Percentiles rank a stretch among this genome's conserved stretches.
Evolutionary conservation across 805 yeast species (phyloP).

Genomic region (Blastobotrys chiropterorum): DNA sequence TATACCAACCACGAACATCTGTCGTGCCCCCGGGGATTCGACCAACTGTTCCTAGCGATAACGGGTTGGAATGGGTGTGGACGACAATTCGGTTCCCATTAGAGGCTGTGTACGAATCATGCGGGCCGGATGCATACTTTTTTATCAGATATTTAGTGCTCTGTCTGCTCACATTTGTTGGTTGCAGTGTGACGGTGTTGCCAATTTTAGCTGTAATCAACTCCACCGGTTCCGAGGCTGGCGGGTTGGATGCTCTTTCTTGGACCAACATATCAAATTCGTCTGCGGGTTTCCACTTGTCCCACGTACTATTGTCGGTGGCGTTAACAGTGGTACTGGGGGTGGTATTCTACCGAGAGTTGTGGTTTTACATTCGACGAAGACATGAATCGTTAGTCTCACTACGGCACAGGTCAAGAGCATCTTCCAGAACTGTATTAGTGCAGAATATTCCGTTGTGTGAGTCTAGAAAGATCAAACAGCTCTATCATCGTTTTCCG

Average conservation of each 20-base stretch:
- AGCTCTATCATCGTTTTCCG: slow-evolving; percentile 48
- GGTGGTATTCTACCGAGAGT: slow-evolving; percentile 48
- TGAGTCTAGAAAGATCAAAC: slow-evolving; percentile 44
- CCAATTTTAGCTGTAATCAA: slow-evolving; percentile 64
- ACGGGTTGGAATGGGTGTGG: slow-evolving; percentile 52
- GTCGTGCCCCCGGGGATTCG: slow-evolving; percentile 38
- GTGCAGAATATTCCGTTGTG: slow-evolving; percentile 59
- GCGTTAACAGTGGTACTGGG: slow-evolving; percentile 53
- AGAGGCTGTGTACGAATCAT: slow-evolving; percentile 36
- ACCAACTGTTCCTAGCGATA: slow-evolving; percentile 27
- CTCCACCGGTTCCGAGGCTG: slow-evolving; percentile 27
- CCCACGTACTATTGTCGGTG: slow-evolving; percentile 58
- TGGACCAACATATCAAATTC: slow-evolving; percentile 56
- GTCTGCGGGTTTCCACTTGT: slow-evolving; percentile 43
- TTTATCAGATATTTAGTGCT: slow-evolving; percentile 57
- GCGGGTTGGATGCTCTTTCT: slow-evolving; percentile 63
- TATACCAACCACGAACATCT: slow-evolving; percentile 53
- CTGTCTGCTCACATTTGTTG: slow-evolving; percentile 44
- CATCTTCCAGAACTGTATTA: slow-evolving; percentile 48
- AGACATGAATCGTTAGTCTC: slow-evolving; percentile 38
- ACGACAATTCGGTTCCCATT: slow-evolving; percentile 39
- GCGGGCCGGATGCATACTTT: slow-evolving; percentile 72
- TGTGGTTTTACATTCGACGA: slow-evolving; percentile 44
- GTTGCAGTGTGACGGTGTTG: slow-evolving; percentile 48
- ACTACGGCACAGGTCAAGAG: slow-evolving; percentile 18